phyloP scores from a whole-genome alignment of 768 basidiomycete genomes.

The Pisolithus orientalis region DNA sequence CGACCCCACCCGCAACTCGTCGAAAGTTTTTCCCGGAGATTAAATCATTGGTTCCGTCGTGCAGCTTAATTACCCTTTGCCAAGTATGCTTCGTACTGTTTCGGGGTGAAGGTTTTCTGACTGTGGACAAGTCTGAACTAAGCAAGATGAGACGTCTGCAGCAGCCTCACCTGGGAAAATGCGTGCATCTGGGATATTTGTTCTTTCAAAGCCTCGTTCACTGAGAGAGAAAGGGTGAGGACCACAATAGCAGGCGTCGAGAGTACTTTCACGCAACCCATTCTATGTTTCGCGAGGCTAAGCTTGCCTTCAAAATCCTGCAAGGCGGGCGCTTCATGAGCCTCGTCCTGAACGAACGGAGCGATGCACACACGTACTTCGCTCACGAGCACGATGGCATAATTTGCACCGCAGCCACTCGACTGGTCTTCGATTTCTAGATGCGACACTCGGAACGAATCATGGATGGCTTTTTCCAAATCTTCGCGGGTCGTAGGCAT shows the following conservation, averaged over 20 bases:
- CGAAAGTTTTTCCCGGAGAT: no score
- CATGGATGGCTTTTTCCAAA: constrained; percentile 58
- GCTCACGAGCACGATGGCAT: constrained; percentile 70
- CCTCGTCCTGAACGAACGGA: not conserved
- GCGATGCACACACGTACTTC: constrained; percentile 39
- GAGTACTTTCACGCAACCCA: no score
- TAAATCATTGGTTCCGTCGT: not conserved
- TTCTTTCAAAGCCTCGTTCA: constrained; percentile 69
- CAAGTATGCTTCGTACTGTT: constrained; percentile 52
- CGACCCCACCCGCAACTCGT: no score
- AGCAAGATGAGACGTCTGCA: not conserved
- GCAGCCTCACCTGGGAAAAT: constrained; percentile 67
- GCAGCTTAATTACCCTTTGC: constrained; percentile 25
- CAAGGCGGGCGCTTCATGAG: not conserved
- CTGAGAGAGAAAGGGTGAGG: constrained; percentile 29
- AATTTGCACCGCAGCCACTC: constrained; percentile 77
- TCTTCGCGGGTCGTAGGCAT: constrained; percentile 59
- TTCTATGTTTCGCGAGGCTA: constrained; percentile 70
- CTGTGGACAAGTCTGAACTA: not conserved
- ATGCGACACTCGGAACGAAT: constrained; percentile 56
- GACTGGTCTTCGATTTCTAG: constrained; percentile 74
- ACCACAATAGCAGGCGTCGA: constrained; percentile 1
- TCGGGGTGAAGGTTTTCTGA: constrained; percentile 70
- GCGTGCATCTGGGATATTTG: constrained; percentile 81
- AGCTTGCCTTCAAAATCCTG: constrained; percentile 75